Evolutionary conservation across 1,284 basidiomycete species (phyloP), one percentile per base, ranked within the genome.

Genomic region (Papiliotrema flavescens): DNA sequence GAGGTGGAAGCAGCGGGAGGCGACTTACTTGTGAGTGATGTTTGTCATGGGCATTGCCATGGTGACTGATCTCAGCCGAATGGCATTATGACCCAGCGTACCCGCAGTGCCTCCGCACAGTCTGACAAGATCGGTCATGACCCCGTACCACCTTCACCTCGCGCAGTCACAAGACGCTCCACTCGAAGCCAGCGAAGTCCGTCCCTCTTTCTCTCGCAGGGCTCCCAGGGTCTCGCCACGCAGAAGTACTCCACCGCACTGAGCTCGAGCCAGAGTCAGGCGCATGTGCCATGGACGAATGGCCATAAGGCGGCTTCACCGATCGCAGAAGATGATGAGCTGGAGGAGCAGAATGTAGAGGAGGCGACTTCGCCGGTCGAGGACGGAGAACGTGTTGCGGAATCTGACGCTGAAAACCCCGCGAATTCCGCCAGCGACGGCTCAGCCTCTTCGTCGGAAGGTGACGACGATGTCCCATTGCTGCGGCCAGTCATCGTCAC

Each of bases 251-350:
- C 39, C 5, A 28, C 45, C 14, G 13, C 15, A 2, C 9, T 39
- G 7, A 17, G 24, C 17, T 53, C 51, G 8, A 53, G 51, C 26
- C 45, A 44, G 6, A 28, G 41, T 22, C 6, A 14, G 8, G 50
- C 28, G 15, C n/a, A 28, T 4, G 28, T 14, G 17, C 24, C 41
- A 17, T 4, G 3, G 9, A 14, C n/a, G 7, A 17, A 11, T 22
- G 23, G 42, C 14, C 46, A 9, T 22, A 15, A 35, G 20, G 23
- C 35, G 6, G 44, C 49, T 9, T 51, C 49, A 26, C 49, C 49
- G 15, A 51, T 51, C 22, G 26, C 34, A 11, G 49, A 51, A 36
- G 49, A 51, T n/a, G 19, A 32, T 19, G 49, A 49, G 28, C 28
- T 32, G 28, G 28, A 32, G 28, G 5, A 5, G 28, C 6, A 32